These are phyloP conservation scores for Microdochium nivale DNA, from an alignment of 2,329 filamentous ascomycete species.

Conservation along the genomic window DNA sequence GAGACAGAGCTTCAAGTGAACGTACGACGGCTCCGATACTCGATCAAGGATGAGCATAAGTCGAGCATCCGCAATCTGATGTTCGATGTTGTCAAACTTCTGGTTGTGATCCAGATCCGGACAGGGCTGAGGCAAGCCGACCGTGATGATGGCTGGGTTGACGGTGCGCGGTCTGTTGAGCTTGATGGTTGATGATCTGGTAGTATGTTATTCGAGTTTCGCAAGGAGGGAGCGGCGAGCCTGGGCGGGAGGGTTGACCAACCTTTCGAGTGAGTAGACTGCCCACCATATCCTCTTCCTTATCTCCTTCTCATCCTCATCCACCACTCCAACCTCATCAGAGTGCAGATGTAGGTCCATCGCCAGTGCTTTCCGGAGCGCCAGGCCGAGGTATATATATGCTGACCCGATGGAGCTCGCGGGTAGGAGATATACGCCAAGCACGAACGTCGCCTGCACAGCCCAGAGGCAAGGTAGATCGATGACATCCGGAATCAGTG, in stretches of 20 bases:
- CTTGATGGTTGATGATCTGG: constrained; percentile 14
- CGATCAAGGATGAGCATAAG: constrained; percentile 21
- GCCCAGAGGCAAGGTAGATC: constrained; percentile 20
- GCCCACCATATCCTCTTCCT: constrained; percentile 19
- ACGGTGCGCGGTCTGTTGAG: constrained; percentile 15
- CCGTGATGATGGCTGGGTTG: constrained; percentile 12
- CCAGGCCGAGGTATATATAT: constrained; percentile 20
- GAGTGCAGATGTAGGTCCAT: constrained; percentile 16
- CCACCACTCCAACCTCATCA: constrained; percentile 11
- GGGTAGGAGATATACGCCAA: constrained; percentile 26
- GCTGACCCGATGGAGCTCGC: constrained; percentile 23
- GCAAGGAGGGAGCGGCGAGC: not conserved
- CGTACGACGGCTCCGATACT: constrained; percentile 15
- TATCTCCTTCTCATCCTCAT: constrained; percentile 13
- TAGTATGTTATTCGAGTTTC: not conserved
- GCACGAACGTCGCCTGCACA: constrained; percentile 21
- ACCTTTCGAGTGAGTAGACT: constrained; percentile 20
- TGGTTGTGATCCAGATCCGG: constrained; percentile 13
- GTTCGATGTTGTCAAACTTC: constrained; percentile 21
- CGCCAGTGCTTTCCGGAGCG: constrained; percentile 17
- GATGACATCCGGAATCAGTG: constrained; percentile 23
- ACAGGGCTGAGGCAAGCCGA: constrained; percentile 8
- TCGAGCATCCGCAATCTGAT: constrained; percentile 20
- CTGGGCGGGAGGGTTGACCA: not conserved
- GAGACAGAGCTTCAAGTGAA: not conserved